Evolutionary conservation across 345 rosid species (phyloP).

Genomic region (Microcos paniculata): DNA sequence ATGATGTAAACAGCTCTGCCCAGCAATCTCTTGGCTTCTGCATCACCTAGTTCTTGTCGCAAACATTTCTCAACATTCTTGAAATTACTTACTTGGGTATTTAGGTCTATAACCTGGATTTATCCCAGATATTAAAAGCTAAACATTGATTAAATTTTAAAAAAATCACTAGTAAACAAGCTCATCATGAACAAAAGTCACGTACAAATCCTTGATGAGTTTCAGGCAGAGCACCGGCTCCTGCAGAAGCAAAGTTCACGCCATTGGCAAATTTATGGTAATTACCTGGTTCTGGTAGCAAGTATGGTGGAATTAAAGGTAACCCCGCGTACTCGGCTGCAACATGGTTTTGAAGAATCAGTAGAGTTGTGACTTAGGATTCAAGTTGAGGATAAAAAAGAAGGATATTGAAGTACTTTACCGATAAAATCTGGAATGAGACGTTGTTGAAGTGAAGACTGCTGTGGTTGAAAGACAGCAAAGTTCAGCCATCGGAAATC

Average conservation of each 20-base stretch:
- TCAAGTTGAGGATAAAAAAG: no score
- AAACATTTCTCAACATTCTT: constrained; percentile 21
- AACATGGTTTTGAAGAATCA: not conserved
- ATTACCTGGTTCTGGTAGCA: constrained; percentile 27
- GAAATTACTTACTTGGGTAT: constrained; percentile 26
- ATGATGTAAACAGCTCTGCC: constrained; percentile 29
- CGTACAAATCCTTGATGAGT: constrained; percentile 24
- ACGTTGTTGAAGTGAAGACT: no score
- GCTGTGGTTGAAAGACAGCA: no score
- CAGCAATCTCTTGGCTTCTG: constrained; percentile 19
- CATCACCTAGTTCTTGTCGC: constrained; percentile 27
- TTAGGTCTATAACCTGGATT: constrained; percentile 24
- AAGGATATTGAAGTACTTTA: no score
- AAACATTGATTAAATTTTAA: constrained; percentile 32
- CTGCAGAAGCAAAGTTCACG: constrained; percentile 36
- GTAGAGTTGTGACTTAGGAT: not conserved
- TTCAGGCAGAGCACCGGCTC: constrained; percentile 35
- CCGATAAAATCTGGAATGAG: constrained; percentile 52
- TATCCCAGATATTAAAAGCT: constrained; percentile 32
- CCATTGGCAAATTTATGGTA: constrained; percentile 19
- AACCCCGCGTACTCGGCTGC: constrained; percentile 38
- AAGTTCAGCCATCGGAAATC: no score
- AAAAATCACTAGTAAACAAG: constrained; percentile 9
- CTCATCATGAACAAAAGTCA: no score
- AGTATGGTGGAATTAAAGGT: constrained; percentile 48